Conservation (phyloP, 2,329 filamentous ascomycete species). For the Diaporthe capsici region DNA sequence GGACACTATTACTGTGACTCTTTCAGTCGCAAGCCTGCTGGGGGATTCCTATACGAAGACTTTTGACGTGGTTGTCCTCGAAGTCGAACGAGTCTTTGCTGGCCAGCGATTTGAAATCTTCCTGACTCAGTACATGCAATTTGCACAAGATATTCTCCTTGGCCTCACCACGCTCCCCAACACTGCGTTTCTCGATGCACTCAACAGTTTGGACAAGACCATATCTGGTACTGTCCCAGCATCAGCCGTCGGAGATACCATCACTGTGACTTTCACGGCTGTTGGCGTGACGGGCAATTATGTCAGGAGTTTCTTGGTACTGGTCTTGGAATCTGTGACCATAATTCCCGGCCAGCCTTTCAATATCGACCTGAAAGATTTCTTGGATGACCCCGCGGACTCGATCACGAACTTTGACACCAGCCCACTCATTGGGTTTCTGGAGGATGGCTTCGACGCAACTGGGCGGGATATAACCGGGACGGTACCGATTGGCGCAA, state of each 20-base stretch:
- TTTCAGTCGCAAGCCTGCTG: neutral
- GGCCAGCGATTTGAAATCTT: neutral
- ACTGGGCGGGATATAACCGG: neutral
- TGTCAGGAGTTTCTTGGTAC: slow-evolving; percentile 2
- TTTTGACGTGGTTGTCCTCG: neutral
- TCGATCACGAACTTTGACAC: neutral
- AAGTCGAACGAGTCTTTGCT: neutral
- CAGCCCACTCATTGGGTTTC: neutral
- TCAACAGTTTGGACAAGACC: neutral
- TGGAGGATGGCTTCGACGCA: neutral
- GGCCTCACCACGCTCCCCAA: neutral
- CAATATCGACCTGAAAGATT: neutral
- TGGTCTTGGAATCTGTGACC: slow-evolving; percentile 5
- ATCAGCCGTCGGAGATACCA: neutral
- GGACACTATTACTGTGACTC: neutral
- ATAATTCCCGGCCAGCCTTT: slow-evolving; percentile 4
- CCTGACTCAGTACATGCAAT: neutral
- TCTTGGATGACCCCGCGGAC: neutral
- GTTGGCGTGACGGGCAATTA: neutral
- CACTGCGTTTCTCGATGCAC: neutral
- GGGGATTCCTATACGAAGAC: neutral
- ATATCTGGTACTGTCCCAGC: neutral
- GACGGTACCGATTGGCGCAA: neutral
- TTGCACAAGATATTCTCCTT: neutral
- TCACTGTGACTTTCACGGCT: slow-evolving; percentile 3